Base-by-base conservation (phyloP, 2,329 filamentous ascomycete species). In the Cladosporium sp. region DNA sequence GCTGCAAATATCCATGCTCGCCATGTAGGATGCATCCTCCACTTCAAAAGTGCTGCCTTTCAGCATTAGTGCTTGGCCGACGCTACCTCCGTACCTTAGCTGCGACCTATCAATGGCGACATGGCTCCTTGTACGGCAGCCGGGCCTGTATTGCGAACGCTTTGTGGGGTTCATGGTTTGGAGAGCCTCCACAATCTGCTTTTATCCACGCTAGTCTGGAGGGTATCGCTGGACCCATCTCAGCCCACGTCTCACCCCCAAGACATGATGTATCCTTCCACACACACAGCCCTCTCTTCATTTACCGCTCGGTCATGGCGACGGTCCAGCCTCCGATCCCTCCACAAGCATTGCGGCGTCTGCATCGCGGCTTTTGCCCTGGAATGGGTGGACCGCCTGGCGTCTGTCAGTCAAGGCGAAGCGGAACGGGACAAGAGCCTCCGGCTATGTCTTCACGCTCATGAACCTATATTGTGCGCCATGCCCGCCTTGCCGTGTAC, bases 351-450 rank as follows among this genome's bases (percentile, higher is more conserved):
- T 47, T 47, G 44, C 44, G 44, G 44, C 44, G 44, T 30, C 15
- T 47, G 44, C 44, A 47, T 34, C 37, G 44, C 44, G 44, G 44
- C 44, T 24, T 47, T 39, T 47, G 44, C 44, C 44, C 36, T 39
- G 15, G 36, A 38, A 20, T 47, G 44, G 34, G 34, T 39, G 44
- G 44, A 15, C 44, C 44, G 44, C 44, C 34, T 47, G 34, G 37
- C 36, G 44, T 30, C 20, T 38, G 37, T 36, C 44, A 47, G 38
- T 47, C 44, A 47, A 47, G 38, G 44, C 44, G 36, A 47, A 47
- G 36, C 45, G 45, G 45, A 48, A 48, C 45, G 45, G 45, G 45
- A 41, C 27, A 19, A 48, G 37, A 48, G 45, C 45, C 45, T 48
- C 45, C 45, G 45, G 37, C 45, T 48, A 48, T 48, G 40, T 36